These are phyloP conservation scores for Angomonas ambiguus DNA, from an alignment of 208 protist species.

Conservation along the genomic window DNA sequence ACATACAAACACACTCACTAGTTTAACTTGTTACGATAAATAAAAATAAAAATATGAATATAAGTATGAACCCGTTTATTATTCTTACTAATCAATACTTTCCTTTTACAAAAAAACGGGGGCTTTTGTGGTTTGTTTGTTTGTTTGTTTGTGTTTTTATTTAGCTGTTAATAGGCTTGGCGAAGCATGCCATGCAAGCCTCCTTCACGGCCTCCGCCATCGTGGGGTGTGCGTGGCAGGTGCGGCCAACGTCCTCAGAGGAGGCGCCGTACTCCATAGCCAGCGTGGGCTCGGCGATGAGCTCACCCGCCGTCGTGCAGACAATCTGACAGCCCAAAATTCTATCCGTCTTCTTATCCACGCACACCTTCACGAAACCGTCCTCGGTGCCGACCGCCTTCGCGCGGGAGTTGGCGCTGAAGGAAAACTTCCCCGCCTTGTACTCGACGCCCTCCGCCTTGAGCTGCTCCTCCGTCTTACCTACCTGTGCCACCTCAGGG, in stretches of 20 bases:
- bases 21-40: not conserved
- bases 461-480: slow-evolving; percentile 97
- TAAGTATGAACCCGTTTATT: not conserved
- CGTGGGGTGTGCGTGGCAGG: slow-evolving; percentile 99
- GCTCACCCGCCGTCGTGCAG: slow-evolving; percentile 93
- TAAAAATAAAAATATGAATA: slow-evolving; percentile 13
- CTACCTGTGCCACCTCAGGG: slow-evolving; percentile 98
- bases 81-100: not conserved
- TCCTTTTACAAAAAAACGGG: not conserved
- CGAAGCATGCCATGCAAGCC: slow-evolving; percentile 94
- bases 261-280: slow-evolving; percentile 98
- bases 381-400: slow-evolving; percentile 93
- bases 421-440: slow-evolving; percentile 98
- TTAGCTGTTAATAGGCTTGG: slow-evolving; percentile 98
- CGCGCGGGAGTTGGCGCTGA: slow-evolving; percentile 98
- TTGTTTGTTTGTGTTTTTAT: not conserved
- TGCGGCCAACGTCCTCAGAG: slow-evolving; percentile 97
- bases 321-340: slow-evolving; percentile 99
- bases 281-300: slow-evolving; percentile 97
- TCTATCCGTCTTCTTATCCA: slow-evolving; percentile 94
- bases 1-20: no score
- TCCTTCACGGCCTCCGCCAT: slow-evolving; percentile 99
- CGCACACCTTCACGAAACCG: slow-evolving; percentile 97
- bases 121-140: not conserved
- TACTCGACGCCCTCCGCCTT: slow-evolving; percentile 92